Evolutionary conservation across 164 flowering plant species (phyloP).

Genomic region (Nelumbo lutea): DNA sequence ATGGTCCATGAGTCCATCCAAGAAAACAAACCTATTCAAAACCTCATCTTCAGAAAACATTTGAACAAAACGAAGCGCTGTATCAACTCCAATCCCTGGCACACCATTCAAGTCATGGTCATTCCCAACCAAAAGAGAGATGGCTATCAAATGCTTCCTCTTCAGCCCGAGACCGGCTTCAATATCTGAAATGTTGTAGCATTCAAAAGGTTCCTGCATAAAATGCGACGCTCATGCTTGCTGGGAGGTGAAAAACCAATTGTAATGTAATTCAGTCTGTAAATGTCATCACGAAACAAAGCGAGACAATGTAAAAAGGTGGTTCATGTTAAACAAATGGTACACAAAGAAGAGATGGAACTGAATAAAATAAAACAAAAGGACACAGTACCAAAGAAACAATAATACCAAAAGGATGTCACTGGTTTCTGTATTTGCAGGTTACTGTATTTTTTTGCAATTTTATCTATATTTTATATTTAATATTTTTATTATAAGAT

Average conservation of each 20-base stretch:
- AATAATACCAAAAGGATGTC: not conserved
- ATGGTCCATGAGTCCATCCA: not conserved
- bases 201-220: conserved; percentile 88
- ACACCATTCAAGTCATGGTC: conserved; percentile 82
- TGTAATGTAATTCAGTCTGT: conserved; percentile 4
- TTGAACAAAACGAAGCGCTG: conserved; percentile 74
- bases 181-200: conserved; percentile 78
- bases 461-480: too few relatives aligned
- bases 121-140: conserved; percentile 85
- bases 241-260: conserved; percentile 8
- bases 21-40: conserved; percentile 48
- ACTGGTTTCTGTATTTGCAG: too few relatives aligned
- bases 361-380: not conserved
- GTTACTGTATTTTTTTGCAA: too few relatives aligned
- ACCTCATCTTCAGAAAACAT: conserved; percentile 62
- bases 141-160: conserved; percentile 79
- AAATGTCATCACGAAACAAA: not conserved
- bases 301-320: conserved; percentile 1
- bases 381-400: not conserved
- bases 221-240: conserved; percentile 17
- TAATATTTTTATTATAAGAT: too few relatives aligned
- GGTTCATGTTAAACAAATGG: not conserved
- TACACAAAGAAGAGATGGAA: not conserved
- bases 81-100: conserved; percentile 76
- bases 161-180: conserved; percentile 81